Evolutionary conservation across 441 rosid genomes (phyloP), one percentile per base, ranked within the genome.

Genomic region (Daphne laureola): DNA sequence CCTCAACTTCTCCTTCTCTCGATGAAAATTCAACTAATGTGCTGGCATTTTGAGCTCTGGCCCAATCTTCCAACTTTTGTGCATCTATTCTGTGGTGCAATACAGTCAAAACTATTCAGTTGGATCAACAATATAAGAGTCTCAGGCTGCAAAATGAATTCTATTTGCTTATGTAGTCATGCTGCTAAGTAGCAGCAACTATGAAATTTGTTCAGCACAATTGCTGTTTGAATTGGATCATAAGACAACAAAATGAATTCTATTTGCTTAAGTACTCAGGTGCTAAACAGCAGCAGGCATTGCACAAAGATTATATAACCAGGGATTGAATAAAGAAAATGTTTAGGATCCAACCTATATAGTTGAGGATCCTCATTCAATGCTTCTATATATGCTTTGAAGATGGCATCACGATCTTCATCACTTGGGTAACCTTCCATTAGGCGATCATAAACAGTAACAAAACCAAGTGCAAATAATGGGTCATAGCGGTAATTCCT

Each of bases 371-470:
- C 94, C 79, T 92, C 98, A 13, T 78, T 73, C 67, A 92, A 70
- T 15, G 98, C 94, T 36, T 70, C 64, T 1, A 92, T 63, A 63
- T 92, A 92, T 4, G 97, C 94, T 73, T 76, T 75, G 57, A 89
- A 92, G 48, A 89, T 84, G 60, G 84, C 74, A 46, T 86, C 90
- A 26, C 92, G 82, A 49, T 92, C 98, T 71, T 84, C 83, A 42
- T 88, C 91, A 58, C 91, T 79, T 7, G 94, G 92, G 64, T 89
- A 92, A 17, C 98, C 98, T 66, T 89, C 96, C 97, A 92, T 92
- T 73, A 92, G 95, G 62, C 85, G 92, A 78, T 92, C 96, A 57
- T 77, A 92, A 3, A 92, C 88, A 42, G 97, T 92, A 50, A 89
- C 97, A 52, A 89, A 86, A 58, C 98, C 98, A 44, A 92, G 96